Evolutionary conservation across 805 yeast species (phyloP), one percentile per base, ranked within the genome.

Genomic region (Soucietia sequanensis): DNA sequence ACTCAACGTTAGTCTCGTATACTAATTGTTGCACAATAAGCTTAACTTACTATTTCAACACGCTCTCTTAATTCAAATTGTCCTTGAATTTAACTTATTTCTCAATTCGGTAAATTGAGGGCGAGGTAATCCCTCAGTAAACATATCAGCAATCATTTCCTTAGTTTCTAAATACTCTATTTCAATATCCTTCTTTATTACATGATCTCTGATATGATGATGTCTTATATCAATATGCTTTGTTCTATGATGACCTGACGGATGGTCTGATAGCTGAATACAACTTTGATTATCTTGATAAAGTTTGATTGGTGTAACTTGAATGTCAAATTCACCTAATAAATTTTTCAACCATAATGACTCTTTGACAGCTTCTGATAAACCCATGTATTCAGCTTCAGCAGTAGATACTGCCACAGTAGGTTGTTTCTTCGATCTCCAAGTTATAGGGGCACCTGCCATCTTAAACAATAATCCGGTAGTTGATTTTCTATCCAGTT

Each of bases 61-160:
- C 27, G 16, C 27, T 23, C 26, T 23, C 3, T 24, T 24, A 24
- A 24, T 24, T n/a, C n/a, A n/a, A n/a, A n/a, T n/a, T n/a, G n/a
- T n/a, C 16, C 27, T 12, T 24, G 27, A 24, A 24, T n/a, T 24
- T 12, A 6, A 8, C 7, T 24, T 10, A n/a, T 24, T 16, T 7
- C 7, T 2, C 8, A 11, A 24, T 12, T 10, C 12, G n/a, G 7
- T 12, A 14, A 23, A 2, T 11, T 23, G 11, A n/a, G 26, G 26
- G 6, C 26, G 4, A 10, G 16, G 9, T 11, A 24, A 24, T 12
- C 12, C 27, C 4, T 24, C 14, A 16, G 27, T 24, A 12, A 2
- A 4, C 13, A 24, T 24, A 24, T 24, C 27, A 7, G 27, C 27
- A 7, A 24, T 24, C 27, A 24, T 24, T 16, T 24, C 16, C 9